phyloP scores from a whole-genome alignment of 371 early-diverging fungal species.

The Mortierella sp. region DNA sequence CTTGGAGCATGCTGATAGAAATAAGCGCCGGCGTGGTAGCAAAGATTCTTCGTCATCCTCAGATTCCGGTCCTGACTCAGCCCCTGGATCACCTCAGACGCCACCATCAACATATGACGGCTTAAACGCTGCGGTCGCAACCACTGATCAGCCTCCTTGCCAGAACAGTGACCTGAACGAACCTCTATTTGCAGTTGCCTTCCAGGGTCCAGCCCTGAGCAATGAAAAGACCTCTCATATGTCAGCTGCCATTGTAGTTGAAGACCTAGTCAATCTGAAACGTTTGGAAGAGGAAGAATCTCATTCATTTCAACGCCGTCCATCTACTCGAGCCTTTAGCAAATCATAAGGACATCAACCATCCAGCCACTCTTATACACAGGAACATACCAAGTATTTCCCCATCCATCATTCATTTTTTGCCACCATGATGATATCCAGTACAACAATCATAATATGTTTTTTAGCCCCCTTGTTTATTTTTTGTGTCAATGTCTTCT shows the following conservation, averaged over 20 bases:
- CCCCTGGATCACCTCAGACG: constrained; percentile 24
- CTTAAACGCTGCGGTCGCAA: background rate
- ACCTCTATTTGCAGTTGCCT: background rate
- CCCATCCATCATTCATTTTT: background rate
- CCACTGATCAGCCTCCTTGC: background rate
- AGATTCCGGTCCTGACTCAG: constrained; percentile 33
- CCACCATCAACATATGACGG: constrained; percentile 28
- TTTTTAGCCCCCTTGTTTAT: background rate
- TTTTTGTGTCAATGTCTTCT: background rate
- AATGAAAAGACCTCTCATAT: background rate
- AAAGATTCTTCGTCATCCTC: constrained; percentile 35
- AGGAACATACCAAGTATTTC: constrained; percentile 3
- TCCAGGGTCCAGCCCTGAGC: background rate
- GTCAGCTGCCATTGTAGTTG: constrained; percentile 7
- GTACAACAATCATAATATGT: constrained; percentile 12
- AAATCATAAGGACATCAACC: background rate
- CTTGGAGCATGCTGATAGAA: constrained; percentile 16
- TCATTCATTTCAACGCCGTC: constrained; percentile 11
- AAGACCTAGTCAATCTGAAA: constrained; percentile 19
- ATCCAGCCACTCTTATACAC: background rate
- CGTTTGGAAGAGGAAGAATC: constrained; percentile 11
- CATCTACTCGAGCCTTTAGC: constrained; percentile 17
- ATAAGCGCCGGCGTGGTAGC: constrained; percentile 33
- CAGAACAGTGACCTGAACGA: background rate
- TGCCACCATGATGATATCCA: constrained; percentile 6